Evolutionary conservation across 2,329 filamentous ascomycete species (phyloP).

Genomic region (Pleoardoris graminearum): DNA sequence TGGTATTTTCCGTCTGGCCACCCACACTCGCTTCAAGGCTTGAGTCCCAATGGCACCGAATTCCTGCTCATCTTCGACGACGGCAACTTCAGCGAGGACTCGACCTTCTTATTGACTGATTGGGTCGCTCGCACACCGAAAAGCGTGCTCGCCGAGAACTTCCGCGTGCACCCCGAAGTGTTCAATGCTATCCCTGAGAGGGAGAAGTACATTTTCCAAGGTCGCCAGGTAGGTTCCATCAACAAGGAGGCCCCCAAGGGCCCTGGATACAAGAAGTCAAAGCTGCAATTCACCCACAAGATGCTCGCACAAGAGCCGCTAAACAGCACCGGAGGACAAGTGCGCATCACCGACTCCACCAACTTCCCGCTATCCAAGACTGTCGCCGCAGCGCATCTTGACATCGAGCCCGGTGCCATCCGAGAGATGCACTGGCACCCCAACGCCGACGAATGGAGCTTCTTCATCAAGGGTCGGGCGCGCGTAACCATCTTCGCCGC

Average conservation of each 20-base stretch:
- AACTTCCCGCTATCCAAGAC: conserved; percentile 76
- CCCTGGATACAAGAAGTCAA: conserved; percentile 66
- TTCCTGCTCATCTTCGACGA: conserved; percentile 67
- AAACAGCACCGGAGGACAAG: conserved; percentile 68
- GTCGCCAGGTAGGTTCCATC: conserved; percentile 65
- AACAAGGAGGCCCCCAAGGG: conserved; percentile 66
- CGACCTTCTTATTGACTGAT: conserved; percentile 73
- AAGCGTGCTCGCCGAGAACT: conserved; percentile 74
- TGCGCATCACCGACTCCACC: conserved; percentile 74
- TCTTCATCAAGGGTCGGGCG: conserved; percentile 72
- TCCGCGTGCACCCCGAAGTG: conserved; percentile 70
- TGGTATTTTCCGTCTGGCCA: conserved; percentile 82
- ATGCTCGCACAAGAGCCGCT: conserved; percentile 71
- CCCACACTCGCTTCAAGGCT: conserved; percentile 75
- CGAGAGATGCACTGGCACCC: conserved; percentile 86
- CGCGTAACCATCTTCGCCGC: conserved; percentile 75
- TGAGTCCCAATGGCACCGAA: conserved; percentile 67
- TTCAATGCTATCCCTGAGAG: conserved; percentile 68
- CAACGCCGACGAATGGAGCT: conserved; percentile 78
- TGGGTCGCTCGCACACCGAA: conserved; percentile 75
- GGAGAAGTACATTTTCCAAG: conserved; percentile 79
- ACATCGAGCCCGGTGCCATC: conserved; percentile 71
- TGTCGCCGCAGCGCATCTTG: conserved; percentile 71
- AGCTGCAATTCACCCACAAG: conserved; percentile 69
- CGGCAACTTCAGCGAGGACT: conserved; percentile 64